Base-by-base conservation (phyloP, 2,329 filamentous ascomycete species). In the Colletotrichum sp. region DNA sequence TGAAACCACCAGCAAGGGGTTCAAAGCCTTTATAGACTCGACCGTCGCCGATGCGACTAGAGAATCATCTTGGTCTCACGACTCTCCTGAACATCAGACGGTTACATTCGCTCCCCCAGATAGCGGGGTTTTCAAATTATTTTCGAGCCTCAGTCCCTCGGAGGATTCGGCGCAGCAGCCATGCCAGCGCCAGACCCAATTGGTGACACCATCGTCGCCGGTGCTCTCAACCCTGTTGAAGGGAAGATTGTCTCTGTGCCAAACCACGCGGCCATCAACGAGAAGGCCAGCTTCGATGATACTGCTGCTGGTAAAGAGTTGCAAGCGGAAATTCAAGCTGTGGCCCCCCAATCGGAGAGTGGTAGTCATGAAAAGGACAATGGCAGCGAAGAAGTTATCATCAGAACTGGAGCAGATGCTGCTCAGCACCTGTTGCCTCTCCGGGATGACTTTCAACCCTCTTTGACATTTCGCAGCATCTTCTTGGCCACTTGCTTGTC, bases 381-480 rank as follows among this genome's bases (percentile, higher is more conserved):
- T 3, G 82, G 83, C 1, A 83, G 82, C 36, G 83, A 85, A 65
- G 84, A 87, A 28, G 82, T 79, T 16, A 86, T 91, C 78, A 91
- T 92, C 70, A 72, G 88, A 75, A 90, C 88, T 0, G 90, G 89
- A 67, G 81, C 85, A 9, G 90, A 91, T 79, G 90, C 88, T 0
- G 84, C 90, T 6, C 71, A 76, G 1, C 84, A 91, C 68, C 79
- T 92, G 26, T 80, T 92, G 5, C 84, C 90, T 0, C 75, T 91
- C 69, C 85, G 90, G 6, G 90, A 92, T 78, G 90, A 92, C 71
- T 80, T 81, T n/a, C 88, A 92, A 32, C 80, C 81, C 1, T 83
- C 88, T 4, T 78, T 92, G 77, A 92, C 89, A 0, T 89, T 92
- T 74, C 88, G 90, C 52, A 87, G 88, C 67, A 74, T 92, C 7